A percentile compares a stretch with the other conserved stretches of the same genome.
Conservation (phyloP, 306 rosid species). For the Trichosanthes cucumerina region DNA sequence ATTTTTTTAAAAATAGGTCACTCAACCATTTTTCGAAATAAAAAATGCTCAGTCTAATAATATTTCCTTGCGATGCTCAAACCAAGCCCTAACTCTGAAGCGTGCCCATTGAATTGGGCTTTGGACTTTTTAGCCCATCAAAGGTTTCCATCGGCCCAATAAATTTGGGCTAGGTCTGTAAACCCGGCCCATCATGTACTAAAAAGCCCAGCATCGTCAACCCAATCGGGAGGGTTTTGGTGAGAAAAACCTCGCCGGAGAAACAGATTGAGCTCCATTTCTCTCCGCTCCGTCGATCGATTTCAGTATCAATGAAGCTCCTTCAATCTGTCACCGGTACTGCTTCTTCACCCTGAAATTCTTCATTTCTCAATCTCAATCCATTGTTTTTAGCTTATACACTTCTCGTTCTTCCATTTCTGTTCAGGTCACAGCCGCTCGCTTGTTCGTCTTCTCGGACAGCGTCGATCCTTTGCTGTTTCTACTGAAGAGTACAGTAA, state of each 20-base stretch:
- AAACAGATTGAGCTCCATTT: background rate
- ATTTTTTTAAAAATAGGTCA: too few species aligned
- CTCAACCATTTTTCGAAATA: too few species aligned
- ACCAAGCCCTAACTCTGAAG: too few species aligned
- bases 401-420: background rate
- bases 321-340: slow-evolving; percentile 50
- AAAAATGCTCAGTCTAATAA: too few species aligned
- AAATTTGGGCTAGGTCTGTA: background rate
- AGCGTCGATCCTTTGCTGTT: slow-evolving; percentile 36
- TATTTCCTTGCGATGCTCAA: too few species aligned
- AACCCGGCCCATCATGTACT: background rate
- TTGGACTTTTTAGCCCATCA: background rate
- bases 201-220: background rate
- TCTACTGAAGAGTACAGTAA: slow-evolving; percentile 46
- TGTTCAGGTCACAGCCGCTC: slow-evolving; percentile 39
- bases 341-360: background rate
- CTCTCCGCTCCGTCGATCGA: background rate
- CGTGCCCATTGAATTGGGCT: too few species aligned
- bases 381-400: background rate
- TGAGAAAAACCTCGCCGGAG: background rate
- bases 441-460: slow-evolving; percentile 31
- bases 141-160: background rate
- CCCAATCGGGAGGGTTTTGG: slow-evolving; percentile 20
- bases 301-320: slow-evolving; percentile 34
- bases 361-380: slow-evolving; percentile 7